These are phyloP conservation scores for Globisporangium acanthophoron DNA, from an alignment of 352 stramenopile genomes.

Conservation along the genomic window DNA sequence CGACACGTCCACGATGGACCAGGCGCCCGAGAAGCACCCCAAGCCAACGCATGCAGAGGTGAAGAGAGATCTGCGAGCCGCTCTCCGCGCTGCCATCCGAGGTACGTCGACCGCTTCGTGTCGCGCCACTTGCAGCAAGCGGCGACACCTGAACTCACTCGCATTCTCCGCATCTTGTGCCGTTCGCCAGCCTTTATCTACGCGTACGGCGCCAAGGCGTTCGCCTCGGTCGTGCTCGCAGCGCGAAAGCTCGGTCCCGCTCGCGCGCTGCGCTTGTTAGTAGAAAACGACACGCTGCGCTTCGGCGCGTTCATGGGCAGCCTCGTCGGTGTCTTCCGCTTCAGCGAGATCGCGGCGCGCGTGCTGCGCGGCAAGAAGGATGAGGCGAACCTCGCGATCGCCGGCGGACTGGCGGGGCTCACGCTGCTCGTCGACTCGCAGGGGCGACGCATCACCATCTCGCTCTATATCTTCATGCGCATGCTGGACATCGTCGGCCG, in stretches of 20 bases:
- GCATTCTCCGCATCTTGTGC: no score
- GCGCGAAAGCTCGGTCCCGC: neutral
- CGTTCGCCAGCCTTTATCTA: neutral
- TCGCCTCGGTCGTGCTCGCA: neutral
- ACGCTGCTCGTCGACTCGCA: slow-evolving; percentile 68
- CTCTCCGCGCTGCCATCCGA: slow-evolving; percentile 35
- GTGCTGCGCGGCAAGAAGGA: slow-evolving; percentile 39
- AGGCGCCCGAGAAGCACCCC: slow-evolving; percentile 20
- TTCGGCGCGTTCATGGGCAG: slow-evolving; percentile 62
- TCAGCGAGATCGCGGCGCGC: slow-evolving; percentile 52
- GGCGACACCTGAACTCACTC: no score
- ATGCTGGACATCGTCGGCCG: slow-evolving; percentile 81
- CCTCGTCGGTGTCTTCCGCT: slow-evolving; percentile 66
- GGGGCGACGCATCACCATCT: slow-evolving; percentile 57
- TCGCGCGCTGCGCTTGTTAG: neutral
- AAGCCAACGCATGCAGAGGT: slow-evolving; percentile 19
- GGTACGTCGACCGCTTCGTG: slow-evolving; percentile 4
- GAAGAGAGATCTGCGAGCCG: slow-evolving; percentile 36
- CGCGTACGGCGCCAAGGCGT: neutral
- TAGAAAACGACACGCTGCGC: neutral
- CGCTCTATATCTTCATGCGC: slow-evolving; percentile 83
- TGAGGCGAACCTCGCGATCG: slow-evolving; percentile 59
- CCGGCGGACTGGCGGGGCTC: slow-evolving; percentile 53
- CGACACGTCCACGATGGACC: slow-evolving; percentile 15
- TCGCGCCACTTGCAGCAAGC: no score